Percentiles rank a stretch among this genome's conserved stretches.
Conservation (phyloP, 208 protist species). For the Herpetomonas tarakana region DNA sequence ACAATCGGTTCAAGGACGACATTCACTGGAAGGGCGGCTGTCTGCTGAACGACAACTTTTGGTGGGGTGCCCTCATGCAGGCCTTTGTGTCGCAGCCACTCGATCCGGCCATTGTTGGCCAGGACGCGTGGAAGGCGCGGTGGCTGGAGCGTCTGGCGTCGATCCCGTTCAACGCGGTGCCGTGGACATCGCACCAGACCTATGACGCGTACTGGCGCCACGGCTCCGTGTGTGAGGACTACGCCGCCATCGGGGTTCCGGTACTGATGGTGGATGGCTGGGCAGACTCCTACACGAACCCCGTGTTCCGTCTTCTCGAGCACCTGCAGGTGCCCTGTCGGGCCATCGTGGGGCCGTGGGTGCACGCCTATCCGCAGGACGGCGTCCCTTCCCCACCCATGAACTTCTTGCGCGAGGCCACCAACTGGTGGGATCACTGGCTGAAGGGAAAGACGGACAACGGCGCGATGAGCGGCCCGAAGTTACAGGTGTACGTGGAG, state of each 20-base stretch:
- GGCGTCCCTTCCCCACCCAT: conserved; percentile 41
- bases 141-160: conserved; percentile 45
- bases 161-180: conserved; percentile 49
- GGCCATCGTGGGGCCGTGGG: conserved; percentile 59
- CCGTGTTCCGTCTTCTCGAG: conserved; percentile 44
- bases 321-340: conserved; percentile 44
- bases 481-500: conserved; percentile 57
- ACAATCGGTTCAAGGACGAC: conserved; percentile 68
- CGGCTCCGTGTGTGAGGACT: conserved; percentile 52
- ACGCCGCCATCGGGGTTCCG: conserved; percentile 45
- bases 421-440: conserved; percentile 54
- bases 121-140: conserved; percentile 34
- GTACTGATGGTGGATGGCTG: conserved; percentile 54
- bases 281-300: conserved; percentile 65
- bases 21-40: conserved; percentile 74
- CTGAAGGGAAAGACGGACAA: conserved; percentile 33
- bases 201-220: conserved; percentile 67
- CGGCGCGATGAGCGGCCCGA: conserved; percentile 26
- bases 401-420: conserved; percentile 58
- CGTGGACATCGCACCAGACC: conserved; percentile 44
- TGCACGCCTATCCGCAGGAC: conserved; percentile 64
- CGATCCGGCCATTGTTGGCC: conserved; percentile 39
- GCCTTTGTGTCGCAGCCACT: conserved; percentile 44
- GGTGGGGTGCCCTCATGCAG: conserved; percentile 70
- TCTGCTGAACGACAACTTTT: conserved; percentile 70